Evolutionary conservation across 2,329 filamentous ascomycete species (phyloP).

Genomic region (Epicoccum sorghinum): DNA sequence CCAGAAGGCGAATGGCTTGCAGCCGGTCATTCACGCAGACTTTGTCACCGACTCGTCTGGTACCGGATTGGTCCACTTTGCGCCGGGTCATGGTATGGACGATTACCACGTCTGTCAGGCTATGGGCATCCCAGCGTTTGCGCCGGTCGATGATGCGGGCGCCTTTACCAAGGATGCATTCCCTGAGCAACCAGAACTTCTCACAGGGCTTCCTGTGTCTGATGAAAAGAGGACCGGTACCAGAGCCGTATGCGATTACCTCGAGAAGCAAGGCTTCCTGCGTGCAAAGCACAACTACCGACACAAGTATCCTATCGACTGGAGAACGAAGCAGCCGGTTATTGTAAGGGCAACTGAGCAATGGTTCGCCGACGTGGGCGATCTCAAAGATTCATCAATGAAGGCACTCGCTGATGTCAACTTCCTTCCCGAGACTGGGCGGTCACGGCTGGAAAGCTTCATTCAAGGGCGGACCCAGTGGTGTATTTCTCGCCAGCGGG

Average conservation of each 20-base stretch:
- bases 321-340: constrained; percentile 92
- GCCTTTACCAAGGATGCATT: constrained; percentile 81
- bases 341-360: constrained; percentile 92
- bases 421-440: constrained; percentile 80
- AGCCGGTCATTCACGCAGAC: constrained; percentile 79
- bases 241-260: constrained; percentile 71
- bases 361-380: constrained; percentile 93
- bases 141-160: constrained; percentile 83
- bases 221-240: constrained; percentile 61
- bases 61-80: constrained; percentile 91
- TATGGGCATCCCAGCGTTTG: constrained; percentile 73
- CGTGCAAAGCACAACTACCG: constrained; percentile 72
- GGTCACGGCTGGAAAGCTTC: constrained; percentile 80
- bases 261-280: constrained; percentile 61
- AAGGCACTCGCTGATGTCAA: constrained; percentile 71
- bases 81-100: constrained; percentile 94
- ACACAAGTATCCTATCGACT: constrained; percentile 98
- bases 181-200: constrained; percentile 67
- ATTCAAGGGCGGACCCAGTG: constrained; percentile 88
- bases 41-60: constrained; percentile 93
- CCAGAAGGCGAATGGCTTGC: constrained; percentile 63
- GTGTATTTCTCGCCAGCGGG: constrained; percentile 95
- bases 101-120: constrained; percentile 84
- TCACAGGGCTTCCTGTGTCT: constrained; percentile 76
- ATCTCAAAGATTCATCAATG: constrained; percentile 77